Base-by-base conservation (phyloP, 2,329 filamentous ascomycete species). In the Massarina eburnea region DNA sequence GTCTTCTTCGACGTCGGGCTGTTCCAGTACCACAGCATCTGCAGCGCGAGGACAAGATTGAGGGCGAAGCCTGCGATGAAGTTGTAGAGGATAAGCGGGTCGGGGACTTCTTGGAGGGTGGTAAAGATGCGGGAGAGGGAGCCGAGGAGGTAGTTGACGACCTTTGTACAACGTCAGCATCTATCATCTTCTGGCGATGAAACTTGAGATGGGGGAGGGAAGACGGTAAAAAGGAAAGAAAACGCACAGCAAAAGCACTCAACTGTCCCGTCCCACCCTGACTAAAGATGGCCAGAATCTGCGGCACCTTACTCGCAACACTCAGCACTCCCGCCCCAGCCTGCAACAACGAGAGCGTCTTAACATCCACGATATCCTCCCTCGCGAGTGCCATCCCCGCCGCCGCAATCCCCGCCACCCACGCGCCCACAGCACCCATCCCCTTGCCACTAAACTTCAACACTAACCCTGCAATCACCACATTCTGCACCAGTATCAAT, bases 21-120 rank as follows among this genome's bases (percentile, higher is more conserved):
- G 64, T 96, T 96, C 94, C 94, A 99, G 78, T 97, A 97, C 74
- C 91, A 95, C 21, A 95, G 67, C 87, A 99, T 94, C 76, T 99
- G 94, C 30, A 80, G 73, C 12, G 91, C 91, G 46, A 99, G 79
- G 45, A 99, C 80, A 46, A 85, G 78, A 72, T 99, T 99, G 59
- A 99, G 82, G n/a, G 78, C 74, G 69, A 96, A 96, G 21, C 91
- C 94, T 7, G 91, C 89, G 44, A 97, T 75, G 78, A 95, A 97
- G 40, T 91, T 88, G 74, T 95, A 97, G 20, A 99, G 81, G 62
- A 99, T 97, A 48, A 97, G 80, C 73, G 91, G 91, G 73, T 99
- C 94, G 70, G 95, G 88, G 49, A 99, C 94, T 77, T 99, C 94
- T 67, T 97, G 91, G 46, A 99, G 77, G 8, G 95, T 99, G 24